These are phyloP conservation scores for Suillus subluteus DNA, from an alignment of 768 basidiomycete genomes.

Conservation along the genomic window DNA sequence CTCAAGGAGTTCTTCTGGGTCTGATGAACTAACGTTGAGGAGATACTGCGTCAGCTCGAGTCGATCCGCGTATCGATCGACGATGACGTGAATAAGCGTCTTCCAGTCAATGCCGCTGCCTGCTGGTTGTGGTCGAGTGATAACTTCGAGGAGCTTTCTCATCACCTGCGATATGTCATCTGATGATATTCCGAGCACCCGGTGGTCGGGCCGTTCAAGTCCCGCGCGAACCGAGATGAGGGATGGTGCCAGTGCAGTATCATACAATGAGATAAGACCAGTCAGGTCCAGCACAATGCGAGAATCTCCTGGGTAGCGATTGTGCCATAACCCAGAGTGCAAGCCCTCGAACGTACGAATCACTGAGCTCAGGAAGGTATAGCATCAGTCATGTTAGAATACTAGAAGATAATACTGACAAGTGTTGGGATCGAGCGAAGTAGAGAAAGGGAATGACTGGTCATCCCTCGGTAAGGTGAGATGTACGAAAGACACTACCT, in stretches of 20 bases:
- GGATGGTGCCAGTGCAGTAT: slow-evolving; percentile 40
- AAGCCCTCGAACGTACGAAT: slow-evolving; percentile 21
- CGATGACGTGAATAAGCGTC: slow-evolving; percentile 39
- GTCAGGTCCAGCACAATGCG: slow-evolving; percentile 47
- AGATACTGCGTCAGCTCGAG: slow-evolving; percentile 44
- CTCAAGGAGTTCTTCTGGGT: slow-evolving; percentile 16
- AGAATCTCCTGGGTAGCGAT: slow-evolving; percentile 45
- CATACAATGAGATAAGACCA: slow-evolving; percentile 47
- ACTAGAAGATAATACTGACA: not conserved
- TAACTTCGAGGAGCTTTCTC: slow-evolving; percentile 8
- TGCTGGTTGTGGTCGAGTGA: slow-evolving; percentile 7
- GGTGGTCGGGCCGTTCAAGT: slow-evolving; percentile 25
- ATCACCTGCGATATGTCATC: slow-evolving; percentile 16
- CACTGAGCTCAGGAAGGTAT: not conserved
- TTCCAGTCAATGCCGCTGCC: slow-evolving; percentile 47
- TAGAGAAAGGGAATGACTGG: not conserved
- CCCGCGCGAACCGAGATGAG: slow-evolving; percentile 16
- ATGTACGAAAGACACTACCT: slow-evolving; percentile 42
- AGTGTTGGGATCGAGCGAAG: not conserved
- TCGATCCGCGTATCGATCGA: slow-evolving; percentile 44
- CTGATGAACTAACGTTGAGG: slow-evolving; percentile 28
- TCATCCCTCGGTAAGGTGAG: slow-evolving; percentile 18
- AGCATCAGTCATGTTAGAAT: not conserved
- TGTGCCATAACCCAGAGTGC: slow-evolving; percentile 45
- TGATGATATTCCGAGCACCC: slow-evolving; percentile 16